Evolutionary conservation across 139 green algal genomes (phyloP).

Genomic region (Coelastrella sp.): DNA sequence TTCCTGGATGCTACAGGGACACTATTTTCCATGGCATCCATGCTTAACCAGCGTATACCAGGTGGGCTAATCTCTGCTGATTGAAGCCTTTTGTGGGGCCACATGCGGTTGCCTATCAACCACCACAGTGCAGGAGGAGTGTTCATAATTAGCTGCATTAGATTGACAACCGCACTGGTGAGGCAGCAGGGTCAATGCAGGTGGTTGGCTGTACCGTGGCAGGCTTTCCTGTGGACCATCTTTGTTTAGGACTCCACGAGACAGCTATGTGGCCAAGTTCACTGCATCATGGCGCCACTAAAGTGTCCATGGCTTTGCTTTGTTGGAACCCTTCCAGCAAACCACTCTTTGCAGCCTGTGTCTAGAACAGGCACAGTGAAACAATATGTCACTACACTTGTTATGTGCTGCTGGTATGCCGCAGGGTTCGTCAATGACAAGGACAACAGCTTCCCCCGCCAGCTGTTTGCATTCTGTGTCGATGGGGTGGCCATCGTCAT

Average conservation of each 20-base stretch:
- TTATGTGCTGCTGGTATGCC: not conserved
- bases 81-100: not conserved
- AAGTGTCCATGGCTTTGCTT: too few relatives aligned
- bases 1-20: slow-evolving; percentile 57
- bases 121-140: not conserved
- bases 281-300: too few relatives aligned
- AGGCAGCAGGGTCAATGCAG: too few relatives aligned
- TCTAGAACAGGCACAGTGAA: too few relatives aligned
- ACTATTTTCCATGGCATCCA: slow-evolving; percentile 83
- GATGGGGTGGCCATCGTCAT: slow-evolving; percentile 53
- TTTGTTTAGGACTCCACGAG: too few relatives aligned
- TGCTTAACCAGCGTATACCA: slow-evolving; percentile 71
- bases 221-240: too few relatives aligned
- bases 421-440: slow-evolving; percentile 74
- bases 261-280: too few relatives aligned
- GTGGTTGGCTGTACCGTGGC: too few relatives aligned
- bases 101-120: not conserved
- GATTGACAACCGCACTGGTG: not conserved
- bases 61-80: not conserved
- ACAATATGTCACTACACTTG: not conserved
- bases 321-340: too few relatives aligned
- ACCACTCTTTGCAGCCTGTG: too few relatives aligned
- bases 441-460: slow-evolving; percentile 56
- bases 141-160: not conserved
- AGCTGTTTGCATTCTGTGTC: slow-evolving; percentile 52